Evolutionary conservation across 306 rosid species (phyloP).

Genomic region (Quercus cerris): DNA sequence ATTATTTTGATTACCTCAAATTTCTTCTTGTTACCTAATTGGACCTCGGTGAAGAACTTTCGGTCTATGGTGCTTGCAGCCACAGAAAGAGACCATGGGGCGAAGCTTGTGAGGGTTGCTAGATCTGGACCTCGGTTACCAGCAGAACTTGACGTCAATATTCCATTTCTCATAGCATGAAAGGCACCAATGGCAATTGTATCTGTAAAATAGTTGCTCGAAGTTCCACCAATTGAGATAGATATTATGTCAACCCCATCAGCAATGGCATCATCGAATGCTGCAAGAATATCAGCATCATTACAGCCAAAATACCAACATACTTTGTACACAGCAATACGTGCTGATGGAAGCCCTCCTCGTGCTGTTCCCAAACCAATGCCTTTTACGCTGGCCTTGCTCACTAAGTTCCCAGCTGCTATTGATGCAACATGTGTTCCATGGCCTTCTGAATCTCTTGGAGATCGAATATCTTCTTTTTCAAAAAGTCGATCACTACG

Average conservation of each 20-base stretch:
- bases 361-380: constrained; percentile 47
- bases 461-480: constrained; percentile 19
- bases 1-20: constrained; percentile 24
- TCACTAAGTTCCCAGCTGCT: constrained; percentile 39
- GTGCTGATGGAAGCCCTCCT: constrained; percentile 50
- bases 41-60: constrained; percentile 30
- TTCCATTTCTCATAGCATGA: constrained; percentile 47
- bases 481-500: background rate
- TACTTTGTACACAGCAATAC: constrained; percentile 43
- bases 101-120: background rate
- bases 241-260: constrained; percentile 57
- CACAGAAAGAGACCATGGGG: constrained; percentile 56
- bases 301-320: constrained; percentile 15
- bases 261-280: constrained; percentile 46
- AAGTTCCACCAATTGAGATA: constrained; percentile 4
- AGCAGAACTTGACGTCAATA: constrained; percentile 36
- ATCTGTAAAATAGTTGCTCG: constrained; percentile 9
- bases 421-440: constrained; percentile 53
- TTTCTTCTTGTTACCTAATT: constrained; percentile 26
- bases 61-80: constrained; percentile 49
- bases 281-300: constrained; percentile 13
- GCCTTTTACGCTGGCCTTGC: constrained; percentile 34
- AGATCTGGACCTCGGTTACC: constrained; percentile 30
- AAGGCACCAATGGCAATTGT: constrained; percentile 46
- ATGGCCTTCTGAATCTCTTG: constrained; percentile 44